phyloP scores from a whole-genome alignment of 345 rosid species.

The Microthlaspi erraticum region DNA sequence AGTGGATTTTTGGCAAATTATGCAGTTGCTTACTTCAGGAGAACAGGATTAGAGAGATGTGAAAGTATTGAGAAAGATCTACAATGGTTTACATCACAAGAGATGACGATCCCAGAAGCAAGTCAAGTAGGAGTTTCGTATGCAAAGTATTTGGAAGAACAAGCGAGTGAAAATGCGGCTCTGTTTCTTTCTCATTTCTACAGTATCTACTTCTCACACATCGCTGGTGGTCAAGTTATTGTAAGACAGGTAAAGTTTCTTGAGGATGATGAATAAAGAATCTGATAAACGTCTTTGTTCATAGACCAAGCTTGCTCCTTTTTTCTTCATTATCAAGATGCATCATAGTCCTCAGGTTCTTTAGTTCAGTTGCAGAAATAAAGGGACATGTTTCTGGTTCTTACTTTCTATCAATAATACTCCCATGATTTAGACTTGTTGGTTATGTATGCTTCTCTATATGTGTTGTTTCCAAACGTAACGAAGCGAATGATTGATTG shows the following conservation, averaged over 20 bases:
- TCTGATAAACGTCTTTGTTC: constrained; percentile 12
- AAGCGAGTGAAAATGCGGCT: constrained; percentile 72
- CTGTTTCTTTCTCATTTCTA: constrained; percentile 85
- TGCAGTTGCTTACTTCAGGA: constrained; percentile 87
- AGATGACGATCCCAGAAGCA: constrained; percentile 61
- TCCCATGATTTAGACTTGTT: constrained; percentile 3
- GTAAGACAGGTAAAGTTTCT: constrained; percentile 59
- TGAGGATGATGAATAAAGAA: not conserved
- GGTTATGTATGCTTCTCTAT: constrained; percentile 6
- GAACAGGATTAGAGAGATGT: constrained; percentile 83
- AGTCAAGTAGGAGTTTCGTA: constrained; percentile 68
- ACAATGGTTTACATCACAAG: constrained; percentile 63
- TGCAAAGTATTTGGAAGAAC: constrained; percentile 70
- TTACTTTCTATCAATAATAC: constrained; percentile 5
- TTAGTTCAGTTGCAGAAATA: not conserved
- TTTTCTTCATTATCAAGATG: constrained; percentile 1
- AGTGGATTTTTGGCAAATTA: not conserved
- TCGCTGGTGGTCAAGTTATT: constrained; percentile 87
- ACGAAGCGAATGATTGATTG: not conserved
- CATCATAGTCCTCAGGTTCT: not conserved
- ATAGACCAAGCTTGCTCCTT: constrained; percentile 27
- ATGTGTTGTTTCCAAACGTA: constrained; percentile 11
- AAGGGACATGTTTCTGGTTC: constrained; percentile 16
- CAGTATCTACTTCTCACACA: constrained; percentile 87
- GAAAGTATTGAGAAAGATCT: constrained; percentile 67